Evolutionary conservation across 140 eudicot species (phyloP), one percentile per base, ranked within the genome.

Genomic region (Senecio squalidus): DNA sequence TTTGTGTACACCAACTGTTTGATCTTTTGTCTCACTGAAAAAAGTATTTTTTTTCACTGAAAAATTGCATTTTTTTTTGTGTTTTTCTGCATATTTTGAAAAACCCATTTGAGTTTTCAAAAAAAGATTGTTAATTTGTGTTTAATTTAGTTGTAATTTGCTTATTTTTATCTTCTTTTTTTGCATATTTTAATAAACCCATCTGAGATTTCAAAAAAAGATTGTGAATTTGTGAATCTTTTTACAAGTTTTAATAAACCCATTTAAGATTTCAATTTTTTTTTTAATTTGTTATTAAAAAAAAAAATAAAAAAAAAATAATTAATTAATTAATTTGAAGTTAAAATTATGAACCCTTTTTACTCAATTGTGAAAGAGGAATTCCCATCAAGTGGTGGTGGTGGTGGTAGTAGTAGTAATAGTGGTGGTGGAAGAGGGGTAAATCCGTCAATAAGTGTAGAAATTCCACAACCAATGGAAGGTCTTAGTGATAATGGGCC

Each of bases 401-500:
- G 52, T 13, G 41, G 50, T 22, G 58, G 66, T 17, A 34, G 48
- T 22, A 26, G 44, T 23, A 11, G 55, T 69, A 69, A 33, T 55
- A 51, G 20, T 15, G 9, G 41, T 9, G 50, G 31, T 6, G 50
- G 64, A 23, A 11, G 24, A 9, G 34, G 18, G 25, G 73, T 24
- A 15, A 30, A 51, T 1, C 67, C 64, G 28, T 51, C 46, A 5
- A 41, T 14, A 36, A 46, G 49, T 74, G 51, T 31, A 18, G 62
- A 70, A 57, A 49, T 68, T 28, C 89, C 94, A 45, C 86, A 74
- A 74, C 98, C 98, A 50, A 86, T 72, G 82, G 96, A 92, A 64
- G 96, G 96, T 45, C 84, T 92, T 34, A 74, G 87, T 63, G 96
- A 87, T 29, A 48, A 60, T 51, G 98, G 96, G 2, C 98, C 98